Conservation (phyloP, 2,329 filamentous ascomycete genomes). For the Ophiostoma quercus region DNA sequence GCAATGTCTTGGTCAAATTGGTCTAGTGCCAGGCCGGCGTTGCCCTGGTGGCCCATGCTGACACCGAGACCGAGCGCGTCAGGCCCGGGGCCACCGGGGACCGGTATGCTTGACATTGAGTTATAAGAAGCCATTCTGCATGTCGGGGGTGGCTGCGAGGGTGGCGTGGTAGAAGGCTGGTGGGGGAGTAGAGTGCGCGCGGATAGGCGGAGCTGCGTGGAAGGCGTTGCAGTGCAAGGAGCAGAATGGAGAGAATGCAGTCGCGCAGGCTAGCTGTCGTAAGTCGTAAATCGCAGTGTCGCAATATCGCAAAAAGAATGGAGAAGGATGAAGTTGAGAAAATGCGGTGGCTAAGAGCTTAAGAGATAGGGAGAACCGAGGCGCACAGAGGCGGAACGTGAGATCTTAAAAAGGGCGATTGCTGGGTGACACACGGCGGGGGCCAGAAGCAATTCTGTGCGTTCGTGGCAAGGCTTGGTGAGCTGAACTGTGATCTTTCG, state of each 20-base stretch:
- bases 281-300: not conserved
- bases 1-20: constrained; percentile 48
- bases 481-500: not conserved
- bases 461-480: not conserved
- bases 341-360: not conserved
- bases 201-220: not conserved
- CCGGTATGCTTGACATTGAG: constrained; percentile 48
- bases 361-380: not conserved
- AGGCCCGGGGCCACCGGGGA: constrained; percentile 39
- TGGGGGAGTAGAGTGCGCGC: not conserved
- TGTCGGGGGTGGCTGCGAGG: not conserved
- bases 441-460: not conserved
- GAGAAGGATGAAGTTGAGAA: not conserved
- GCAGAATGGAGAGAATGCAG: not conserved
- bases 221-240: not conserved
- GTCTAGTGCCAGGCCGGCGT: constrained; percentile 41
- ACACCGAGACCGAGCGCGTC: constrained; percentile 47
- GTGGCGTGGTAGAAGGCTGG: not conserved
- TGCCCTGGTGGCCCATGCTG: constrained; percentile 36
- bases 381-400: not conserved
- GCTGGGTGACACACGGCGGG: constrained; percentile 7
- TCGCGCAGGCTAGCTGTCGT: not conserved
- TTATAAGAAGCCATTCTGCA: constrained; percentile 51
- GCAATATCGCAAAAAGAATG: not conserved
- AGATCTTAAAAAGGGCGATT: not conserved